These are phyloP conservation scores for Trichothecium sympodiale DNA, from an alignment of 2,329 filamentous ascomycete species.

Conservation along the genomic window DNA sequence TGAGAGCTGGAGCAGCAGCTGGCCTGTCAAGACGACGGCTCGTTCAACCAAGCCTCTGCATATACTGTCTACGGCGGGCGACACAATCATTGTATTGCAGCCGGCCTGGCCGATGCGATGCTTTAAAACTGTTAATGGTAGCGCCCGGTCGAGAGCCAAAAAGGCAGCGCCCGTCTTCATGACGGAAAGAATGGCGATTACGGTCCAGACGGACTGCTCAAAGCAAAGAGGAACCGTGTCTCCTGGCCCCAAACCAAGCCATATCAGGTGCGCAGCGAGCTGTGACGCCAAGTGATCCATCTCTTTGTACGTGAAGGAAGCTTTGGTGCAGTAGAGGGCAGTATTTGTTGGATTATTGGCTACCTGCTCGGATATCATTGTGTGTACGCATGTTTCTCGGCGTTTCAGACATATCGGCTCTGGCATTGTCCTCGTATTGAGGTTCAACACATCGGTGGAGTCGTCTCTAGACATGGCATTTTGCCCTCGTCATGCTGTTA, in stretches of 20 bases:
- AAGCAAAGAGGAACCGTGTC: slow-evolving; percentile 33
- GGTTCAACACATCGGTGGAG: too few species aligned
- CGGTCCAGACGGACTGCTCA: slow-evolving; percentile 35
- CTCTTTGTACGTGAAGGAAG: slow-evolving; percentile 26
- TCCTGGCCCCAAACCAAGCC: slow-evolving; percentile 22
- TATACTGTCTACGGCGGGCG: not conserved
- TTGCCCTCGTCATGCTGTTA: too few species aligned
- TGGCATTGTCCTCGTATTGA: too few species aligned
- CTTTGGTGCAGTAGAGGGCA: slow-evolving; percentile 31
- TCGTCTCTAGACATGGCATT: too few species aligned
- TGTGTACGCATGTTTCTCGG: slow-evolving; percentile 31
- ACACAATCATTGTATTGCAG: too few species aligned
- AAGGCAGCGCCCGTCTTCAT: slow-evolving; percentile 35
- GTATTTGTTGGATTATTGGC: slow-evolving; percentile 13
- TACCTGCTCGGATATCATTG: slow-evolving; percentile 21
- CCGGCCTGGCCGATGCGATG: too few species aligned
- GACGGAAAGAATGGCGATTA: slow-evolving; percentile 30
- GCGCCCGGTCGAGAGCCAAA: not conserved
- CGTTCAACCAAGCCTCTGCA: not conserved
- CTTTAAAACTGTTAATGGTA: not conserved
- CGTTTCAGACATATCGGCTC: too few species aligned
- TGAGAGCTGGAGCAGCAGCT: not conserved
- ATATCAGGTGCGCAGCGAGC: slow-evolving; percentile 20
- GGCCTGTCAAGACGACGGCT: not conserved
- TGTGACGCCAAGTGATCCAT: slow-evolving; percentile 21